These are phyloP conservation scores for Fulvia fulva DNA, from an alignment of 2,329 filamentous ascomycete species.

Conservation along the genomic window DNA sequence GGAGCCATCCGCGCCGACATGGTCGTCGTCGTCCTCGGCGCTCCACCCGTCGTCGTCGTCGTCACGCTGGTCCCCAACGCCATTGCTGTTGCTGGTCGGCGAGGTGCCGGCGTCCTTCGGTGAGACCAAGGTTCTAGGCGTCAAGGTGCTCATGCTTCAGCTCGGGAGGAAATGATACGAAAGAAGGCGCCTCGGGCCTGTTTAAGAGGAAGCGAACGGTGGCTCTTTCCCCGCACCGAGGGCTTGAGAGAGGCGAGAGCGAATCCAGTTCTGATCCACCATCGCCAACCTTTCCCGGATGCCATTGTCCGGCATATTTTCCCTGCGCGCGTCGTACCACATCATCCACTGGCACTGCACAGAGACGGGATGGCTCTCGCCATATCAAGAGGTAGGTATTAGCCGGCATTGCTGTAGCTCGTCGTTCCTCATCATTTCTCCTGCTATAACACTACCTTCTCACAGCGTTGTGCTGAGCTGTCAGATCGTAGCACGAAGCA, in stretches of 20 bases:
- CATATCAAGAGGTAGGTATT: slow-evolving; percentile 1
- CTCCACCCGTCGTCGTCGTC: slow-evolving; percentile 38
- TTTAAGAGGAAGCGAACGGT: slow-evolving; percentile 4
- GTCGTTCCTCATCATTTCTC: background rate
- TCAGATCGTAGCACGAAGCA: background rate
- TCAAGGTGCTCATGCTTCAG: slow-evolving; percentile 12
- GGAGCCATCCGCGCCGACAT: slow-evolving; percentile 28
- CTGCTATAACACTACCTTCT: background rate
- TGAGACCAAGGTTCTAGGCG: slow-evolving; percentile 9
- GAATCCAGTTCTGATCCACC: background rate
- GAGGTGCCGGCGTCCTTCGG: slow-evolving; percentile 18
- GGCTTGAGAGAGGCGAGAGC: slow-evolving; percentile 2
- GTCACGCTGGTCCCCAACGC: slow-evolving; percentile 21
- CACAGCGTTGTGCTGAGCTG: background rate
- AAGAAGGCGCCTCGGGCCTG: slow-evolving; percentile 2
- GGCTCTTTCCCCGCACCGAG: slow-evolving; percentile 15
- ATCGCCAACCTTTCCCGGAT: background rate
- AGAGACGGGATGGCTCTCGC: background rate
- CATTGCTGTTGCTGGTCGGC: slow-evolving; percentile 16
- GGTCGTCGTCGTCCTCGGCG: slow-evolving; percentile 37
- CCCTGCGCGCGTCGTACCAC: slow-evolving; percentile 1
- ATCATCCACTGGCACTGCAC: slow-evolving; percentile 1
- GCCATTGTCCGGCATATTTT: slow-evolving; percentile 7
- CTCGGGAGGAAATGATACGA: slow-evolving; percentile 15
- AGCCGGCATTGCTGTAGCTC: background rate